These are phyloP conservation scores for Penicillium pulvis DNA, from an alignment of 495 filamentous ascomycete species.

Conservation along the genomic window DNA sequence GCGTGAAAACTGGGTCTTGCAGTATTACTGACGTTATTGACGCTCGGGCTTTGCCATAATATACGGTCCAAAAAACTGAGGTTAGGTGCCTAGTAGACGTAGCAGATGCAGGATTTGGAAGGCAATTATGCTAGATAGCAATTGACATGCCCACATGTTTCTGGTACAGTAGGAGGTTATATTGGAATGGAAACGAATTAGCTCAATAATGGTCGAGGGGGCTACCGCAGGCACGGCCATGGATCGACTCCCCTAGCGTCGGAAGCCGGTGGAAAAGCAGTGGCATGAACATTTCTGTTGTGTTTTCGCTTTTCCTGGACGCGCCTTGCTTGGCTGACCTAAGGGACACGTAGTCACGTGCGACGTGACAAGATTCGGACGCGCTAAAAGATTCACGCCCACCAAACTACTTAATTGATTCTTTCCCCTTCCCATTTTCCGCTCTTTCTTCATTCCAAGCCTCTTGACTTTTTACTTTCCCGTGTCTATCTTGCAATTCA, in stretches of 20 bases:
- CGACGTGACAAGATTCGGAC: conserved; percentile 46
- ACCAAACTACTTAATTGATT: conserved; percentile 32
- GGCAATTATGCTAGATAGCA: background rate
- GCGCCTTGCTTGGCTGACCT: conserved; percentile 23
- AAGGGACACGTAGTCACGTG: conserved; percentile 42
- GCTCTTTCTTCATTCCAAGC: conserved; percentile 25
- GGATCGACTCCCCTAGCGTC: conserved; percentile 33
- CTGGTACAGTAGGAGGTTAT: too few relatives aligned
- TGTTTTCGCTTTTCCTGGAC: conserved; percentile 13
- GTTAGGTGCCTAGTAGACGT: background rate
- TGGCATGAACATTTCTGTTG: conserved; percentile 29
- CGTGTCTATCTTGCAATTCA: conserved; percentile 26
- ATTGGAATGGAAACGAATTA: background rate
- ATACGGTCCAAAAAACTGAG: background rate
- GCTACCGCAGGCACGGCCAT: conserved; percentile 25
- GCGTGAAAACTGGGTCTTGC: conserved; percentile 14
- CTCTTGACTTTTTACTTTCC: conserved; percentile 25
- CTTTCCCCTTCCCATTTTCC: conserved; percentile 35
- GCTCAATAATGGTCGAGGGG: conserved; percentile 19
- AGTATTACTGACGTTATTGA: conserved; percentile 14
- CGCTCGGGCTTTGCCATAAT: conserved; percentile 5
- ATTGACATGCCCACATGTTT: too few relatives aligned
- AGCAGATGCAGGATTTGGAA: background rate
- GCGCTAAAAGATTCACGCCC: conserved; percentile 46
- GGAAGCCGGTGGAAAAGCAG: conserved; percentile 30